Base-by-base conservation (phyloP, 2,329 filamentous ascomycete species). In the Alternaria incomplexa region DNA sequence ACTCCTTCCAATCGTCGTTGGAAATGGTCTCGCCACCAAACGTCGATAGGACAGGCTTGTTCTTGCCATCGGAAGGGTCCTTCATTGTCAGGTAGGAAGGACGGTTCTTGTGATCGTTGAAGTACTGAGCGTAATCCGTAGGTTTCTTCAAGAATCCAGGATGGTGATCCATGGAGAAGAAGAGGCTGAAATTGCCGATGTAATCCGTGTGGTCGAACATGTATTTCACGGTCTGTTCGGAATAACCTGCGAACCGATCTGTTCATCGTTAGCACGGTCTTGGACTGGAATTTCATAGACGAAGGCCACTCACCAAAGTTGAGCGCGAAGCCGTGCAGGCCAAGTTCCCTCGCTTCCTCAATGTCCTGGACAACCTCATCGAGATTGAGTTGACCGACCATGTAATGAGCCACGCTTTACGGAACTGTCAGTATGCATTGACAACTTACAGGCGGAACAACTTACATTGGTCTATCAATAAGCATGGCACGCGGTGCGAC, bases 291-390 rank as follows among this genome's bases (percentile, higher is more conserved):
- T 58, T 58, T 8, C 47, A 32, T 26, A 17, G 3, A n/a, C 4
- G 30, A 6, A 13, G 10, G 10, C 11, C 36, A 58, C 58, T 5
- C 76, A 68, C 70, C 70, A 55, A 77, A 65, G 45, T 80, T 80
- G 46, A 80, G 62, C 2, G 76, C 77, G 47, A 79, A 80, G 32
- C 75, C 78, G 45, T 80, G 77, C 11, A 79, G 61, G 6, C 79
- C 80, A 2, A 79, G 62, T 2, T 65, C 56, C 52, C 72, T 70
- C 9, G 72, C 73, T 46, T 76, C 73, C 15, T 65, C 26, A 44
- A 78, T 74, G 11, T 78, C 75, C 45, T 74, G 66, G 12, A 56
- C 61, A 3, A 64, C 65, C n/a, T 74, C 66, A 7, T 57, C 64
- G n/a, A 67, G 57, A 26, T 48, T 45, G 30, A 73, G 68, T 11